phyloP scores from a whole-genome alignment of 192 early-diverging fungal species.

The Linnemannia zychae region DNA sequence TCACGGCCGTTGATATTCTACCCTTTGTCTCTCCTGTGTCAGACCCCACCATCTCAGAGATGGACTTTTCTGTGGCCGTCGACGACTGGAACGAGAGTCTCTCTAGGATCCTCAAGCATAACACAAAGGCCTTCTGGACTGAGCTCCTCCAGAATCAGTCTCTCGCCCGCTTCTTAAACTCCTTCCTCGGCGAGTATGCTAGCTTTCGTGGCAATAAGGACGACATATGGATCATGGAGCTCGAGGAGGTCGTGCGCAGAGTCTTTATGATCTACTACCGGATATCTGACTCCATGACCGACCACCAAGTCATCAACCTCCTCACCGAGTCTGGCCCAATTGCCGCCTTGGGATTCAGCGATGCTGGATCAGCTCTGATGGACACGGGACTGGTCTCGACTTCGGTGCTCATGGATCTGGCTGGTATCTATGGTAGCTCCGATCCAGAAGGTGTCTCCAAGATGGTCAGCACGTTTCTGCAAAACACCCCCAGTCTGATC shows the following conservation, averaged over 20 bases:
- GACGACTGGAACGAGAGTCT: conserved; percentile 55
- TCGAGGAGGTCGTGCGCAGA: conserved; percentile 43
- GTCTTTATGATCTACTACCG: conserved; percentile 50
- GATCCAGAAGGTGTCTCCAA: conserved; percentile 53
- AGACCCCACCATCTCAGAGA: conserved; percentile 39
- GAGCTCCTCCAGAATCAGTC: conserved; percentile 31
- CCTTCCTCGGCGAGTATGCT: conserved; percentile 55
- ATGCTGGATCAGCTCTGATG: conserved; percentile 39
- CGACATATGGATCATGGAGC: conserved; percentile 38
- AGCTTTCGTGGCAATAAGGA: conserved; percentile 41
- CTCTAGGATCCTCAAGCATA: conserved; percentile 37
- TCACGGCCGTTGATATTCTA: conserved; percentile 30
- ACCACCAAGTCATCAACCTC: neutral
- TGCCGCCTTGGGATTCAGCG: neutral
- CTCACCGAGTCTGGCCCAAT: conserved; percentile 12
- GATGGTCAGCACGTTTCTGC: conserved; percentile 57
- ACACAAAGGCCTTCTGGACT: conserved; percentile 33
- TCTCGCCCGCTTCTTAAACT: conserved; percentile 44
- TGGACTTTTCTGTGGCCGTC: conserved; percentile 51
- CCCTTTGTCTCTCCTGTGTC: conserved; percentile 47
- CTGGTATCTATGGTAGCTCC: conserved; percentile 59
- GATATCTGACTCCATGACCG: conserved; percentile 41
- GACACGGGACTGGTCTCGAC: conserved; percentile 45
- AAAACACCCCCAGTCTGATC: conserved; percentile 60
- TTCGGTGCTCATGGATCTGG: conserved; percentile 65